Base-by-base conservation (phyloP, 176 grass and related monocot species). In the Themeda triandra region DNA sequence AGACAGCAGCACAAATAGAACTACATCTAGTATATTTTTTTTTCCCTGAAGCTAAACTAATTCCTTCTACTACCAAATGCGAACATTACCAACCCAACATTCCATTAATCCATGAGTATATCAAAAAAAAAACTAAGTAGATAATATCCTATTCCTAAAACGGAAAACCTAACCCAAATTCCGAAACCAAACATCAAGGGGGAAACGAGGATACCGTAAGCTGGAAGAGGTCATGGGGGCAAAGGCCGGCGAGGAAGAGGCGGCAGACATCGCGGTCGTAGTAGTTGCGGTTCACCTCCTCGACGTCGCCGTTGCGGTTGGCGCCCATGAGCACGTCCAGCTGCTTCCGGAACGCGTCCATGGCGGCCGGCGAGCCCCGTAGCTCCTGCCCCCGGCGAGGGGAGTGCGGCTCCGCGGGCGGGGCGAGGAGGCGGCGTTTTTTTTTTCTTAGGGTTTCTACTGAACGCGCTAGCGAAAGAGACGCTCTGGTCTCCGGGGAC, bases 321-420 rank as follows among this genome's bases (percentile, higher is more conserved):
- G 96, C 96, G 69, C 91, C 93, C 96, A 94, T 99, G 37, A 99
- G 96, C 64, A 96, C 96, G 63, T 99, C 96, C 75, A 99, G 81
- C 83, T 99, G 93, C 93, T 96, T 96, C 84, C 93, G 74, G 79
- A 96, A 89, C 32, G 93, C 89, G 69, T 96, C 96, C 91, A 99
- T 99, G 75, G 84, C 63, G 68, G 2, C 58, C 29, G 58, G 41
- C 24, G 3, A 18, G 1, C 19, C 5, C 5, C 30, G 27, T 24
- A 25, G 30, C 48, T 24, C 35, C 3, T 18, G 15, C 32, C 37
- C 19, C 25, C 74, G 46, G 36, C 45, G 66, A 73, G 66, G 79
- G 46, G 67, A 82, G 68, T 11, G 58, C 58, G 67, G 18, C 13
- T 64, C 64, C 83, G 8, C 74, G 9, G 36, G 64, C 32, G 33